Base-by-base conservation (phyloP, 805 yeast genomes). In the Deakozyma indianensis region DNA sequence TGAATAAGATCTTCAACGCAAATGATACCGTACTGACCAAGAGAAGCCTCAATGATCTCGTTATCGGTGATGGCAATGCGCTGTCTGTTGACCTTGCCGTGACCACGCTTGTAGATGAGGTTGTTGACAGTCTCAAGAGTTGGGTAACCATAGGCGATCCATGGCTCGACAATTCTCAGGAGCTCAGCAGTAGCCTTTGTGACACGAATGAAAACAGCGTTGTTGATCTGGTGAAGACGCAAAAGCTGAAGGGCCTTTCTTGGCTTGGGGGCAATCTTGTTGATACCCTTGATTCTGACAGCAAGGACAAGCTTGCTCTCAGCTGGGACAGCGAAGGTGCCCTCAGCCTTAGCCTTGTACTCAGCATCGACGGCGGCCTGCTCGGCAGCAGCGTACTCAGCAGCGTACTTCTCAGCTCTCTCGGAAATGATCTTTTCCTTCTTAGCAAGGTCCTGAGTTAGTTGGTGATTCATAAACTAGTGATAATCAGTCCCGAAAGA, bases 341-440 rank as follows among this genome's bases (percentile, higher is more conserved):
- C 94, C 65, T 79, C 73, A 69, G 90, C 88, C 78, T 83, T 84
- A 60, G 96, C 96, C 56, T 83, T 85, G 72, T 95, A 85, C 78
- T 80, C 80, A 64, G 95, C 94, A 48, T 75, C 73, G 65, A 54
- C 66, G 56, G 65, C 67, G 60, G 92, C 83, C 70, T 85, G 78
- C 70, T 83, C 92, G 66, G 92, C 87, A 60, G 80, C 83, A 61
- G 72, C 75, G 81, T 86, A 86, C 75, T 86, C 95, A 73, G 79
- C 71, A 67, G 80, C 78, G 84, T 86, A 85, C 71, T 86, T 84
- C 74, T 90, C 94, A 66, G 92, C 84, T 80, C 95, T 83, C 71
- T 83, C 83, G 69, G 78, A 78, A 69, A 81, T 76, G 60, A 77
- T 78, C 64, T 79, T 70, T 42, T 56, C 67, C 68, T 69, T 69